phyloP scores from a whole-genome alignment of 352 stramenopile genomes.

The Globisporangium ultimum region DNA sequence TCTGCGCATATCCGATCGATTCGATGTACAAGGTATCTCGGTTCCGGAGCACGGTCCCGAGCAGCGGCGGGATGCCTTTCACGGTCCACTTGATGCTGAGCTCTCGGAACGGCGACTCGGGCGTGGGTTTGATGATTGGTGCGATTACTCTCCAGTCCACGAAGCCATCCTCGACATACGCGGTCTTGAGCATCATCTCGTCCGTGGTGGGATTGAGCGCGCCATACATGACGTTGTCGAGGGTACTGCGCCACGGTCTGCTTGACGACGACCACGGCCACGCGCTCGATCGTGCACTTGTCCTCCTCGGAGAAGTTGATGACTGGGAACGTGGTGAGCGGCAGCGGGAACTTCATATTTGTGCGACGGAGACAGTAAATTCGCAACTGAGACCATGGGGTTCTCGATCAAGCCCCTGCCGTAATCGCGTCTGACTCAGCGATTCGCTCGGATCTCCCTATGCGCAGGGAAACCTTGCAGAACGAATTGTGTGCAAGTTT shows the following conservation, averaged over 20 bases:
- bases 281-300: constrained; percentile 26
- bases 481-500: too few relatives aligned
- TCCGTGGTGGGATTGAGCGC: constrained; percentile 24
- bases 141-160: constrained; percentile 41
- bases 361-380: too few relatives aligned
- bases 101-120: constrained; percentile 36
- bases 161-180: constrained; percentile 48
- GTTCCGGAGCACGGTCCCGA: constrained; percentile 16
- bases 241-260: constrained; percentile 44
- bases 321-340: constrained; percentile 32
- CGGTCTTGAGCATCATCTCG: constrained; percentile 46
- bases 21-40: constrained; percentile 17
- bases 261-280: constrained; percentile 35
- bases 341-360: constrained; percentile 34
- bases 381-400: too few relatives aligned
- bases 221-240: constrained; percentile 12
- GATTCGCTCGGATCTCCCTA: too few relatives aligned
- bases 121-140: constrained; percentile 14
- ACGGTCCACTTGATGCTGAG: constrained; percentile 9
- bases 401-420: too few relatives aligned
- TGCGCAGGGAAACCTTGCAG: too few relatives aligned
- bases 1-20: constrained; percentile 32
- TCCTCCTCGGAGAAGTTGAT: constrained; percentile 40
- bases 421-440: too few relatives aligned
- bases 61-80: constrained; percentile 30